phyloP scores from a whole-genome alignment of 2,329 filamentous ascomycete species.

The Phaeoacremonium minimum region DNA sequence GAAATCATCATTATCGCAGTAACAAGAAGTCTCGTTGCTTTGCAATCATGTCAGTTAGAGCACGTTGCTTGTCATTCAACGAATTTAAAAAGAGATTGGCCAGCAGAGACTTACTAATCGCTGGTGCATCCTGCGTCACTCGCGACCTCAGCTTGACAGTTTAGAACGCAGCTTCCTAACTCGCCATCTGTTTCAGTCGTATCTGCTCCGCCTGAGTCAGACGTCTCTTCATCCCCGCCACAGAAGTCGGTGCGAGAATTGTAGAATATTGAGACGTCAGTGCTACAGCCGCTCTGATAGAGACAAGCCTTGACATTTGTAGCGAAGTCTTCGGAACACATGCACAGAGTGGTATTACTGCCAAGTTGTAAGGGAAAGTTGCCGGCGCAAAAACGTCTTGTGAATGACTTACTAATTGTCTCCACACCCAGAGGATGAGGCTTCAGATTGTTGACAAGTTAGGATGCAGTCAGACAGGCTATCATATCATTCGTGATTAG shows the following conservation, averaged over 20 bases:
- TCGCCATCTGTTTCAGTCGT: not conserved
- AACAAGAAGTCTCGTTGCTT: not conserved
- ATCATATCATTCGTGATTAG: not conserved
- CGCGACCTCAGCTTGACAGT: not conserved
- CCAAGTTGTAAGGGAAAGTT: not conserved
- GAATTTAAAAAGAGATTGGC: not conserved
- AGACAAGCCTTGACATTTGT: not conserved
- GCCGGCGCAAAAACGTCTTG: not conserved
- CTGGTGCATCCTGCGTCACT: not conserved
- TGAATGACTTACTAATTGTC: not conserved
- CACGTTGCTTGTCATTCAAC: too few species aligned
- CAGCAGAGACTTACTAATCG: not conserved
- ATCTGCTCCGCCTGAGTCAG: not conserved
- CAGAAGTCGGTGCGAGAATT: not conserved
- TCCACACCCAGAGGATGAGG: not conserved
- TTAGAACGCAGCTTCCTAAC: not conserved
- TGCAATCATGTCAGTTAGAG: not conserved
- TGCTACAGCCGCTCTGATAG: not conserved
- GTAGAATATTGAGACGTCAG: not conserved
- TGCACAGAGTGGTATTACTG: not conserved
- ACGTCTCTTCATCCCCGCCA: not conserved
- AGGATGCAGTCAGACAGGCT: not conserved
- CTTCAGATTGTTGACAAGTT: not conserved
- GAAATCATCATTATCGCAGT: not conserved
- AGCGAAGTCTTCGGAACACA: not conserved